A percentile compares a stretch with the other conserved stretches of the same genome.
These are phyloP conservation scores for Umbelopsis sp. DNA, from an alignment of 192 early-diverging fungal genomes.

Conservation along the genomic window DNA sequence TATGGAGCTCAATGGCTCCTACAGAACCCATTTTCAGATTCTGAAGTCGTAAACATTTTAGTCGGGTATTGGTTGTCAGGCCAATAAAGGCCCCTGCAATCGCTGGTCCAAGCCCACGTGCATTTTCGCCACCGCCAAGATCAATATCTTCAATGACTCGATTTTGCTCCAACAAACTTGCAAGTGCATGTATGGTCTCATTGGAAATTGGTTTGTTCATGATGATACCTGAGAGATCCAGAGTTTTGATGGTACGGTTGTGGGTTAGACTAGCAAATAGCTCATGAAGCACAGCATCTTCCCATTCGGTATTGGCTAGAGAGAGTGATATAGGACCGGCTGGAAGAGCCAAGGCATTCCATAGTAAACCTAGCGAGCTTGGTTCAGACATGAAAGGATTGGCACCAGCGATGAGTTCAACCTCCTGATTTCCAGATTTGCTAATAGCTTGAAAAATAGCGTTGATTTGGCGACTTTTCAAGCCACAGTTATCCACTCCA, in stretches of 20 bases:
- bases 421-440: not conserved
- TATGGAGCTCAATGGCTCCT: not conserved
- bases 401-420: not conserved
- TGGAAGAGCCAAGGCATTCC: not conserved
- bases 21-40: not conserved
- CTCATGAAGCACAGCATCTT: conserved; percentile 3
- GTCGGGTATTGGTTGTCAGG: not conserved
- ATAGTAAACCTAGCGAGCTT: not conserved
- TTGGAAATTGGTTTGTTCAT: not conserved
- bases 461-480: conserved; percentile 9
- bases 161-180: conserved; percentile 6
- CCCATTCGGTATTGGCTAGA: conserved; percentile 1
- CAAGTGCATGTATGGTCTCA: conserved; percentile 15
- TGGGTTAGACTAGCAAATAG: conserved; percentile 4
- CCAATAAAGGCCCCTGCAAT: not conserved
- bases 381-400: conserved; percentile 7
- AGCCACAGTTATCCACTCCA: not conserved
- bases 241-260: not conserved
- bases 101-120: not conserved
- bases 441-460: not conserved
- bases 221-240: conserved; percentile 11
- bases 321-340: not conserved
- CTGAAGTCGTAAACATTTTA: not conserved
- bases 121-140: not conserved
- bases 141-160: not conserved